Conservation (phyloP, 2,329 filamentous ascomycete species). For the Rutstroemia sp. region DNA sequence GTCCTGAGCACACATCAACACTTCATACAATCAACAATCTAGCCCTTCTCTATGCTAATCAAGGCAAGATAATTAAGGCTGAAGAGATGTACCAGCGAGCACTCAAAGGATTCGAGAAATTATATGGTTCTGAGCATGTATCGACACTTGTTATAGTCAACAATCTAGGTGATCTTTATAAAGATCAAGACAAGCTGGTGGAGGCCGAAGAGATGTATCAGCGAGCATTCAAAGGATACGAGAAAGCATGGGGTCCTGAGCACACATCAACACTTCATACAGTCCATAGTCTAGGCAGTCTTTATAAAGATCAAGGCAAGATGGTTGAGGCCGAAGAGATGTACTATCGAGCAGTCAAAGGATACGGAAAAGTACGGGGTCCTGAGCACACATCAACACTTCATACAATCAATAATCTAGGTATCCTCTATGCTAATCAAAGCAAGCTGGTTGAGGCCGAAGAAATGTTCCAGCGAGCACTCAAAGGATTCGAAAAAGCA, state of each 20-base stretch:
- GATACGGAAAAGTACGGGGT: not conserved
- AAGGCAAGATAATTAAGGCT: not conserved
- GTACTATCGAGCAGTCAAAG: not conserved
- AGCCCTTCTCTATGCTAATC: too few species aligned
- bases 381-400: not conserved
- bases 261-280: not conserved
- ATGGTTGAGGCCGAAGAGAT: not conserved
- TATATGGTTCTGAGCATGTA: not conserved
- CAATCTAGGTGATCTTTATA: not conserved
- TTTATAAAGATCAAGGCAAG: not conserved
- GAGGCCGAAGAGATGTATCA: not conserved
- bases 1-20: too few species aligned
- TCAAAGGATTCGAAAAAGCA: not conserved
- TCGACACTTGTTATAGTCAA: not conserved
- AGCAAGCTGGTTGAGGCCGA: not conserved
- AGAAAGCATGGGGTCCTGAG: not conserved
- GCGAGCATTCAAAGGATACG: not conserved
- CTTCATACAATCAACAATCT: too few species aligned
- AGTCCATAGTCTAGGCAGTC: not conserved
- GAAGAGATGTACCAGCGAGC: slow-evolving; percentile 1
- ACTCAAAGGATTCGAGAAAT: not conserved
- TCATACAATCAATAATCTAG: not conserved
- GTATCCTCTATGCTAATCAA: not conserved
- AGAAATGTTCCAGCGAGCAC: not conserved
- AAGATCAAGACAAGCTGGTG: not conserved